Percentiles rank a stretch among this genome's conserved stretches.
Conservation (phyloP, 2,329 filamentous ascomycete genomes). For the Gyromitra esculenta region DNA sequence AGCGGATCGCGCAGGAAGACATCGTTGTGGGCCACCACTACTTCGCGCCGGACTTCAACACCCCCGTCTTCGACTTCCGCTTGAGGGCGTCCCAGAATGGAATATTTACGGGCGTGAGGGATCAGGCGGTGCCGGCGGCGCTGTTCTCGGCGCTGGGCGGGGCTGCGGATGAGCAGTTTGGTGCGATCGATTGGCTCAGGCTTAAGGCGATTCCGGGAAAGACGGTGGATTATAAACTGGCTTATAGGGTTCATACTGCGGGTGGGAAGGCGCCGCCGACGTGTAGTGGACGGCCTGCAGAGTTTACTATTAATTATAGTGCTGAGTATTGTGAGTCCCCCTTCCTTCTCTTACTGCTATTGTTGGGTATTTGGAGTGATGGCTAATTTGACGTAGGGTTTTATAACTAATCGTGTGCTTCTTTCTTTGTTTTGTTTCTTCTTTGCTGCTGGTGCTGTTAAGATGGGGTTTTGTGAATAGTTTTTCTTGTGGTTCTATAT, state of each 20-base stretch:
- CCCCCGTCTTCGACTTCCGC: slow-evolving; percentile 79
- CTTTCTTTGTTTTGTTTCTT: neutral
- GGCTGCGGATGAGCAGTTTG: slow-evolving; percentile 64
- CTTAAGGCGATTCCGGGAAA: slow-evolving; percentile 64
- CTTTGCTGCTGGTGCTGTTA: neutral
- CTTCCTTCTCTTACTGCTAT: no score
- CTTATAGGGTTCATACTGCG: slow-evolving; percentile 85
- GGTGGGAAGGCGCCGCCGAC: slow-evolving; percentile 79
- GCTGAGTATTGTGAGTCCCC: slow-evolving; percentile 70
- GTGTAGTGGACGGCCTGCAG: slow-evolving; percentile 71
- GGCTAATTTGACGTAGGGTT: slow-evolving; percentile 24
- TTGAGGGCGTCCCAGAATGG: slow-evolving; percentile 56
- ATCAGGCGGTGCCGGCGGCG: slow-evolving; percentile 64
- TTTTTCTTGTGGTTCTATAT: neutral
- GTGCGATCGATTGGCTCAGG: slow-evolving; percentile 83
- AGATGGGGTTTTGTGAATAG: neutral
- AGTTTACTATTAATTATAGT: slow-evolving; percentile 80
- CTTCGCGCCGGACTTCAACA: slow-evolving; percentile 76
- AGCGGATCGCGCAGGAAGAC: slow-evolving; percentile 71
- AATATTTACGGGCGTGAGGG: slow-evolving; percentile 49
- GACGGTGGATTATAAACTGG: slow-evolving; percentile 72
- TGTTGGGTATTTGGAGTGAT: neutral
- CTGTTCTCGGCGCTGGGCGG: slow-evolving; percentile 66
- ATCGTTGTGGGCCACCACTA: slow-evolving; percentile 74
- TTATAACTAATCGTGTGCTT: slow-evolving; percentile 9